Percentiles rank a stretch among this genome's conserved stretches.
phyloP scores from a whole-genome alignment of 768 basidiomycete genomes.

The Mycena leptocephala region DNA sequence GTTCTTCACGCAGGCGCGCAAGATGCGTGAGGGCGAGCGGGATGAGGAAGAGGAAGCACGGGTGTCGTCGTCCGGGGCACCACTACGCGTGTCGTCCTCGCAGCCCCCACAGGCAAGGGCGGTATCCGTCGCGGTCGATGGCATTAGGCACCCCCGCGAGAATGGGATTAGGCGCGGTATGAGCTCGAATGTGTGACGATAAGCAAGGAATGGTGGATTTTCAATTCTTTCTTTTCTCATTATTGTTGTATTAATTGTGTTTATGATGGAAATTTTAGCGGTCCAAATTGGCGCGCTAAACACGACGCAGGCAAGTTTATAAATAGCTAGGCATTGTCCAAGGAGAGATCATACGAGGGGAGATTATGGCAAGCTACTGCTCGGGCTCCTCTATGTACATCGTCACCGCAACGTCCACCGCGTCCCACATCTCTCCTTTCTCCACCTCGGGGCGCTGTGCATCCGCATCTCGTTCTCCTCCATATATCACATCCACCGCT shows the following conservation, averaged over 20 bases:
- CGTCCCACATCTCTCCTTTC: slow-evolving; percentile 23
- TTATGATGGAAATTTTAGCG: too few relatives aligned
- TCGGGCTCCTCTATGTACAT: slow-evolving; percentile 13
- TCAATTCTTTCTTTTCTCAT: too few relatives aligned
- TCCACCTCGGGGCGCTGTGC: background rate
- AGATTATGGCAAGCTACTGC: too few relatives aligned
- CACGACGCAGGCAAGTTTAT: background rate
- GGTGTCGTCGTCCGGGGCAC: background rate
- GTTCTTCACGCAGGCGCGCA: slow-evolving; percentile 94
- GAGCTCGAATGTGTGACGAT: slow-evolving; percentile 11
- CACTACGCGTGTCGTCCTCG: background rate
- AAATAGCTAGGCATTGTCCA: too few relatives aligned
- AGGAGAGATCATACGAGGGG: too few relatives aligned
- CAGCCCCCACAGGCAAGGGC: background rate
- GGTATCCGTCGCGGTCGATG: background rate
- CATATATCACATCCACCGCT: slow-evolving; percentile 6
- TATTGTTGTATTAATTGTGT: too few relatives aligned
- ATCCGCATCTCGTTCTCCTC: background rate
- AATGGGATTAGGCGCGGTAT: slow-evolving; percentile 1
- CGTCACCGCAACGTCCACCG: slow-evolving; percentile 16
- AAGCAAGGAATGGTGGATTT: background rate
- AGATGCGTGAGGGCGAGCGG: slow-evolving; percentile 44
- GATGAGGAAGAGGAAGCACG: slow-evolving; percentile 18
- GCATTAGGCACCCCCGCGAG: too few relatives aligned
- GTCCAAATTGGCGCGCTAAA: too few relatives aligned